phyloP scores from a whole-genome alignment of 2,329 filamentous ascomycete species.

The Aspergillus unguis region DNA sequence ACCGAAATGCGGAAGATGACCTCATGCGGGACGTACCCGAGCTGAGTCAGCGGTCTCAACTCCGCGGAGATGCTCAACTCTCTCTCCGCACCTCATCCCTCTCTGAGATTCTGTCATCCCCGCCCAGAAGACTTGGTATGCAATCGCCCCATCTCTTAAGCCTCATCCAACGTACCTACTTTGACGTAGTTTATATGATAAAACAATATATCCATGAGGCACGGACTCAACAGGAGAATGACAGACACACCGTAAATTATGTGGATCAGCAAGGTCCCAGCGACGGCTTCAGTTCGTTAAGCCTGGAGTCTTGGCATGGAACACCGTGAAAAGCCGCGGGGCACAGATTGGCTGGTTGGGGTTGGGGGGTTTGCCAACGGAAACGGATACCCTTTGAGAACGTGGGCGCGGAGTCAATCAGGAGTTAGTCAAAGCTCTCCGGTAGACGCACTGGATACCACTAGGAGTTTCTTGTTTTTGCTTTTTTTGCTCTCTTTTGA shows the following conservation, averaged over 20 bases:
- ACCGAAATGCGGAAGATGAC: background rate
- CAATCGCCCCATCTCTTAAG: conserved; percentile 3
- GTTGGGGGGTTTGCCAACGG: background rate
- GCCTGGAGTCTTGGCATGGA: background rate
- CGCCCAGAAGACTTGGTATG: conserved; percentile 1
- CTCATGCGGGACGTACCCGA: background rate
- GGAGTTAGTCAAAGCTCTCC: no score
- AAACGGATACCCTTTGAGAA: no score
- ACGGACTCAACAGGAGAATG: background rate
- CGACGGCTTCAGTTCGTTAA: background rate
- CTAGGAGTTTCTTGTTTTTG: no score
- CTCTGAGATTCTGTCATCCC: background rate
- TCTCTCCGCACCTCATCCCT: conserved; percentile 1
- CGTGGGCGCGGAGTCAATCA: no score
- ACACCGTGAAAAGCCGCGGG: conserved; percentile 6
- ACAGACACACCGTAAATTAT: background rate
- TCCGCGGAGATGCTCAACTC: conserved; percentile 4
- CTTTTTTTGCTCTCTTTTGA: background rate
- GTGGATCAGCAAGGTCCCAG: background rate
- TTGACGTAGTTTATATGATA: background rate
- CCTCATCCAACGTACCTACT: no score
- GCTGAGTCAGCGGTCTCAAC: background rate
- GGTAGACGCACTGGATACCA: no score
- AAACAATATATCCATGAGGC: background rate
- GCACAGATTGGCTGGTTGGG: conserved; percentile 11